phyloP scores from a whole-genome alignment of 2,329 filamentous ascomycete species.

The Massarina eburnea region DNA sequence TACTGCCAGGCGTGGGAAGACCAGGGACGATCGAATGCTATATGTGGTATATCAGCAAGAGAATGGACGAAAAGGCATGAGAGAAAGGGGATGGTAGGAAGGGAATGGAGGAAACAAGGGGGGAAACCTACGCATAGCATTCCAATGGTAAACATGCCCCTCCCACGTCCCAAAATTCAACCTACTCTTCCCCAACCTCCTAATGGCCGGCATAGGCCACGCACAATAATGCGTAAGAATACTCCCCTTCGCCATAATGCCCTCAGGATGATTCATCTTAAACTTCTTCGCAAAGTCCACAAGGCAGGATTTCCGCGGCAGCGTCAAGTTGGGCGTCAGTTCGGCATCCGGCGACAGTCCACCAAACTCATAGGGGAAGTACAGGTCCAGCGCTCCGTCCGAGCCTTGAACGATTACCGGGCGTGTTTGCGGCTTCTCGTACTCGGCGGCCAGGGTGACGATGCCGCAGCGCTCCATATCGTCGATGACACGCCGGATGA shows the following conservation, averaged over 20 bases:
- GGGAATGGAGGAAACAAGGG: background rate
- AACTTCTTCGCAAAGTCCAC: constrained; percentile 20
- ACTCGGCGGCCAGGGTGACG: constrained; percentile 17
- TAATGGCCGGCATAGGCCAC: constrained; percentile 33
- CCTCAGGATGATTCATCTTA: constrained; percentile 20
- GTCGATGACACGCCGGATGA: constrained; percentile 24
- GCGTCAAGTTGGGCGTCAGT: constrained; percentile 13
- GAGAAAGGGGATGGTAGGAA: too few relatives aligned
- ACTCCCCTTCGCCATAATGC: constrained; percentile 30
- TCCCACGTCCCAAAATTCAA: constrained; percentile 31
- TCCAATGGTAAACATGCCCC: constrained; percentile 35
- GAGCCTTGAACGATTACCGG: constrained; percentile 24
- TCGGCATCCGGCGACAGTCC: constrained; percentile 9
- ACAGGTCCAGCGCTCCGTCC: constrained; percentile 27
- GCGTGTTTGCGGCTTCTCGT: constrained; percentile 23
- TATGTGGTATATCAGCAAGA: background rate
- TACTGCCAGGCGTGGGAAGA: constrained; percentile 35
- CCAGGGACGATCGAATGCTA: constrained; percentile 33
- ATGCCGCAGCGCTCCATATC: constrained; percentile 33
- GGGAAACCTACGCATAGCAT: constrained; percentile 26
- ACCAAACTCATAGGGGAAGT: constrained; percentile 27
- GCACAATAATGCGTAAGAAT: constrained; percentile 34
- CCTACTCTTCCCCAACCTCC: constrained; percentile 20
- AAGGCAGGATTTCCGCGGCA: constrained; percentile 19
- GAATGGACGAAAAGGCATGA: background rate